A percentile compares a stretch with the other conserved stretches of the same genome.
Conservation (phyloP, 2,329 filamentous ascomycete genomes). For the Colletotrichum lentis region DNA sequence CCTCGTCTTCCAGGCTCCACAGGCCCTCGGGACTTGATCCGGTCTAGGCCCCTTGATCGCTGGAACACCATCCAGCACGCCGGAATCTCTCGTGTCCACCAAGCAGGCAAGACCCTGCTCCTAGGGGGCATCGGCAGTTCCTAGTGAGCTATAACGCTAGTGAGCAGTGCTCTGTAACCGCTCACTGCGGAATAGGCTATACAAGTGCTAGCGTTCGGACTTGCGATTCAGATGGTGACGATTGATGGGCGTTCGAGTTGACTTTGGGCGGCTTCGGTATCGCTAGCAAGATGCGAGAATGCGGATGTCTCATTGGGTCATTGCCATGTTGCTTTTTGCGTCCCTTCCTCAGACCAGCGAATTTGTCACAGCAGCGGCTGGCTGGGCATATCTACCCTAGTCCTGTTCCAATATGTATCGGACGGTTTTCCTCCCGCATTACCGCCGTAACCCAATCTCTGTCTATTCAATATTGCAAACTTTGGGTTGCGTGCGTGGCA, state of each 20-base stretch:
- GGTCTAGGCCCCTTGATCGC: slow-evolving; percentile 19
- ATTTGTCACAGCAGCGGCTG: slow-evolving; percentile 8
- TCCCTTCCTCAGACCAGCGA: slow-evolving; percentile 1
- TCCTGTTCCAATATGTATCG: background rate
- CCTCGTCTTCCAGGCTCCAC: too few species aligned
- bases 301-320: background rate
- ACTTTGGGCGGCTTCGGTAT: slow-evolving; percentile 3
- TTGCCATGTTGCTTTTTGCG: slow-evolving; percentile 18
- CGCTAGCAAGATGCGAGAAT: slow-evolving; percentile 3
- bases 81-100: slow-evolving; percentile 9
- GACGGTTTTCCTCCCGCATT: background rate
- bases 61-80: slow-evolving; percentile 26
- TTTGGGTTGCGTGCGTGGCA: slow-evolving; percentile 14
- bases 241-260: slow-evolving; percentile 11
- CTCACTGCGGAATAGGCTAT: background rate
- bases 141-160: background rate
- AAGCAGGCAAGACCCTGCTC: slow-evolving; percentile 23
- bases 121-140: background rate
- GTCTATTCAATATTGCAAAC: background rate
- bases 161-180: background rate
- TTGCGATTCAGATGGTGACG: slow-evolving; percentile 18
- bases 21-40: slow-evolving; percentile 16
- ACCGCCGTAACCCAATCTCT: background rate
- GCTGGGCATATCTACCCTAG: background rate
- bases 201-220: background rate